Base-by-base conservation (phyloP, 2,329 filamentous ascomycete species). In the Penicillium janthinellum region DNA sequence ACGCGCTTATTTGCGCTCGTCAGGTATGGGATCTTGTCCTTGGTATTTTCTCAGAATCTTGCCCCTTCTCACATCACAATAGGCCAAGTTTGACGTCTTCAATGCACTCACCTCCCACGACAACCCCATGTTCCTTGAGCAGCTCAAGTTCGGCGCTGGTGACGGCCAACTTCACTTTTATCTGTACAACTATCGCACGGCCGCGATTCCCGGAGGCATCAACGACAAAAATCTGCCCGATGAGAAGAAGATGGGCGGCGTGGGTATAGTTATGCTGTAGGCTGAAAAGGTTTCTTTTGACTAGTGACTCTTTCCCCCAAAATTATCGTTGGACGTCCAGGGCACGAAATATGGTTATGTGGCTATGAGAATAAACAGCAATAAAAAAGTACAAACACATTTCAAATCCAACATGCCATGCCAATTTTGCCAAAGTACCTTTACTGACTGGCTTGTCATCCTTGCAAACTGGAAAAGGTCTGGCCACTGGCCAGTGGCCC, bases 161-260 rank as follows among this genome's bases (percentile, higher is more conserved):
- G 95, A 99, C 75, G 95, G 95, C 49, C 92, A 95, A 75, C 82
- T 99, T 69, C 92, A 99, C 77, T 99, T 93, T 79, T 99, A 99
- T 77, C 82, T 99, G 35, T 99, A 96, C 84, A 99, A 99, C 79
- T 99, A 97, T 82, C 88, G 92, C 58, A 91, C 92, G 12, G 88
- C 90, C 61, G 87, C 88, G n/a, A 90, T 99, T 70, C 81, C 86
- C 0, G 93, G 95, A 51, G 95, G 95, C 22, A 88, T 98, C 45
- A 88, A 97, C 75, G 84, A 84, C 70, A 86, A 84, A 71, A 96
- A 96, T 73, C 80, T 87, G 68, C 82, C 94, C 41, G 93, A 96
- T 73, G 86, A 88, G 67, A 87, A 88, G 58, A 84, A 86, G 63
- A 86, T 92, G 73, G 95, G 93, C 68, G 94, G 95, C 1, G 88